Evolutionary conservation across 177 flowering plant genomes (phyloP), one percentile per base, ranked within the genome.

Genomic region (Telopea speciosissima): DNA sequence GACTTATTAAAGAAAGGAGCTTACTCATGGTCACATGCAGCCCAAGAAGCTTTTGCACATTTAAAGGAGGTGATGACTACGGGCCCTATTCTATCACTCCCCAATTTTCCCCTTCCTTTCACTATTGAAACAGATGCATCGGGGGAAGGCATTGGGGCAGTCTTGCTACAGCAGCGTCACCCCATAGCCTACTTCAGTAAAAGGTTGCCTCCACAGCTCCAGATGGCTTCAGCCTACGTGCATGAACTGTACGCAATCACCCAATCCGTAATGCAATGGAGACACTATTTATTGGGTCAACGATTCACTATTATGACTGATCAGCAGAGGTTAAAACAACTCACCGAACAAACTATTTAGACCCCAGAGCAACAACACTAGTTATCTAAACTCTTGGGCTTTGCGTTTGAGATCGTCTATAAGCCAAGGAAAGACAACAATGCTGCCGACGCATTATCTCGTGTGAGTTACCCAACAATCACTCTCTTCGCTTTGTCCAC

Each of bases 101-200:
- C 58, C 0, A 16, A 72, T 59, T 72, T 56, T 13, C 0, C 36
- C 1, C 23, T 40, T 16, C 16, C 0, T 0, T 72, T 66, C 42
- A 21, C 17, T 0, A 0, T 72, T 1, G 72, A 74, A 24, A 24
- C 24, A 22, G 68, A 63, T 54, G 72, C 71, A 0, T 22, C 40
- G 0, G 68, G 63, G 1, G 10, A 1, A 3, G 68, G 72, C 2
- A 52, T 74, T 1, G 68, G 72, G 3, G 76, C 58, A 0, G 64
- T 74, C 0, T 54, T 74, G 10, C 12, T 33, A 28, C 72, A 74
- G 17, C 14, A 74, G 0, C 52, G 64, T 1, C 9, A 24, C 9
- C 64, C 76, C 1, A 31, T 74, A 3, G 44, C 76, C 0, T 74
- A 7, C 36, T 13, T 31, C 0, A 74, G 76, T 28, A 28, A 63